phyloP scores from a whole-genome alignment of 441 rosid species.

The Erodium moschatum region DNA sequence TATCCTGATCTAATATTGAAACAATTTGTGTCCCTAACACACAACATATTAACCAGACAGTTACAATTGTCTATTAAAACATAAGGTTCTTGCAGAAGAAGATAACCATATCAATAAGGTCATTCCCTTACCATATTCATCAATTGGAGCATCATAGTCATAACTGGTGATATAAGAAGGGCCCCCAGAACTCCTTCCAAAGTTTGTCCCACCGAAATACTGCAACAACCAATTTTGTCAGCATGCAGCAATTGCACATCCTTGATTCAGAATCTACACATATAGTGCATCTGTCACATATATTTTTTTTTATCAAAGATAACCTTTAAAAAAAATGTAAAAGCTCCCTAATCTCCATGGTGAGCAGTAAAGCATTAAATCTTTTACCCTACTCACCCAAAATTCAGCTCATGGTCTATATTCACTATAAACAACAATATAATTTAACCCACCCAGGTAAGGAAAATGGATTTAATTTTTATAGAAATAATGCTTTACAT shows the following conservation, averaged over 20 bases:
- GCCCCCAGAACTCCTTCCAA: slow-evolving; percentile 53
- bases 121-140: slow-evolving; percentile 70
- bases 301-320: background rate
- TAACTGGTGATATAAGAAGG: slow-evolving; percentile 61
- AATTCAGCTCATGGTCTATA: too few species aligned
- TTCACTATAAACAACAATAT: too few species aligned
- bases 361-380: background rate
- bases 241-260: background rate
- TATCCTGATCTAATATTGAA: background rate
- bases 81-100: too few species aligned
- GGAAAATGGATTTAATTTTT: background rate
- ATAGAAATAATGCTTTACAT: background rate
- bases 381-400: background rate
- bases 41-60: background rate
- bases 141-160: slow-evolving; percentile 37
- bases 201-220: slow-evolving; percentile 86
- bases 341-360: background rate
- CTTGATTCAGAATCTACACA: background rate
- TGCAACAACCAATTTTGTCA: background rate
- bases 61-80: background rate
- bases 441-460: too few species aligned
- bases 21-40: background rate
- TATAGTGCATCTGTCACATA: background rate
- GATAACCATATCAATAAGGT: slow-evolving; percentile 27
- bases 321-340: background rate